Percentiles rank a stretch among this genome's conserved stretches.
Evolutionary conservation across 2,329 filamentous ascomycete species (phyloP).

Genomic region (Akanthomyces muscarius): DNA sequence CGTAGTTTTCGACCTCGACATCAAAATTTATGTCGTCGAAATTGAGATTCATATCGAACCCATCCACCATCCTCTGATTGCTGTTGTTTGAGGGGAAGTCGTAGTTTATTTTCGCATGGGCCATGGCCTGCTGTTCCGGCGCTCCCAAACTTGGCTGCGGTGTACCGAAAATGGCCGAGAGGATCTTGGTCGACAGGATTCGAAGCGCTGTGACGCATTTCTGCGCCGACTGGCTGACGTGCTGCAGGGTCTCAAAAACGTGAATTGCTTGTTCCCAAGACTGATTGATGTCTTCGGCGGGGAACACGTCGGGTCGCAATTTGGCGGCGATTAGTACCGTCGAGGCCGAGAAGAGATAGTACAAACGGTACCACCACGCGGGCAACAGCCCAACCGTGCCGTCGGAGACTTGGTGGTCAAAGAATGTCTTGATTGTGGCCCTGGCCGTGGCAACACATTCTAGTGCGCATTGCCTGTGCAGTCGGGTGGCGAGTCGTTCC

Average conservation of each 20-base stretch:
- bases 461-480: conserved; percentile 31
- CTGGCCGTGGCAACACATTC: conserved; percentile 34
- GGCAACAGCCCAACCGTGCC: conserved; percentile 32
- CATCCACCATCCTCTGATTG: not conserved
- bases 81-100: not conserved
- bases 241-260: conserved; percentile 31
- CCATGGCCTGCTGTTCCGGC: not conserved
- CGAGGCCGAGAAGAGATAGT: conserved; percentile 35
- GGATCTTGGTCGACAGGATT: conserved; percentile 32
- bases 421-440: conserved; percentile 29
- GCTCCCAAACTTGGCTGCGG: not conserved
- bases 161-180: conserved; percentile 15
- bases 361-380: conserved; percentile 38
- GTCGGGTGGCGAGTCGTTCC: conserved; percentile 21
- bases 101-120: not conserved
- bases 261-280: conserved; percentile 33
- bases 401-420: conserved; percentile 29
- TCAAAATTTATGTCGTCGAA: conserved; percentile 29
- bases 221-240: conserved; percentile 31
- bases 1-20: conserved; percentile 30
- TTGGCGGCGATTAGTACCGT: conserved; percentile 35
- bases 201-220: conserved; percentile 32
- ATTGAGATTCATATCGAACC: conserved; percentile 23
- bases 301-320: conserved; percentile 31
- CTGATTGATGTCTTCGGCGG: conserved; percentile 24